Base-by-base conservation (phyloP, 495 filamentous ascomycete species). In the Emericellopsis terricola region DNA sequence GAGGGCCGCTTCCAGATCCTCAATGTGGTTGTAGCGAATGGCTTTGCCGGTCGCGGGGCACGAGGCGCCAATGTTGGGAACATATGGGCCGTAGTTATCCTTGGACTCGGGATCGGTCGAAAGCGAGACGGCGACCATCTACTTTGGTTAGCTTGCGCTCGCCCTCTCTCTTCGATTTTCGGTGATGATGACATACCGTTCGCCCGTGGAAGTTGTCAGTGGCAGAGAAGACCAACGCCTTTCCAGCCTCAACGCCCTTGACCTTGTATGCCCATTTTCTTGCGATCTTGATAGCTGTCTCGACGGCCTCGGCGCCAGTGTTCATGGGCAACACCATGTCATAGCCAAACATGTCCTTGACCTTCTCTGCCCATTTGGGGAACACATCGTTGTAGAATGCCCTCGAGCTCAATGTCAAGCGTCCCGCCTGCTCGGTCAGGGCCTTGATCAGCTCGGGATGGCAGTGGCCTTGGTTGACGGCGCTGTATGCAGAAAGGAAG, bases 311-410 rank as follows among this genome's bases (percentile, higher is more conserved):
- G 19, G 86, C 89, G 31, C 89, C 89, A 7, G 89, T 99, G 61
- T 96, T 96, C 89, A 99, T 96, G 31, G 89, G 89, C 57, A 99
- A 58, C 16, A 94, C 86, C 89, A 96, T 99, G 52, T 96, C 91
- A 55, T 86, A 99, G 29, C 83, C 87, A 49, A 94, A 94, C 45
- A 64, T 55, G 34, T 70, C 50, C 41, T 81, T 87, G 34, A 94
- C 79, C 54, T 85, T 91, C 56, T 94, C 73, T 28, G 89, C 86
- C 63, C 94, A 99, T 32, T 78, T 71, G 27, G 89, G 89, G 62
- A 99, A 96, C 23, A 99, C 89, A 64, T 99, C 89, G 52, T 99
- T 99, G 64, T 96, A 79, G 62, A 99, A 99, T 19, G 89, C 89
- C 34, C 89, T 75, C 32, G 84, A 93, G 54, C 85, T 94, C 40